phyloP scores from a whole-genome alignment of 2,329 filamentous ascomycete genomes.

The Metarhizium album region DNA sequence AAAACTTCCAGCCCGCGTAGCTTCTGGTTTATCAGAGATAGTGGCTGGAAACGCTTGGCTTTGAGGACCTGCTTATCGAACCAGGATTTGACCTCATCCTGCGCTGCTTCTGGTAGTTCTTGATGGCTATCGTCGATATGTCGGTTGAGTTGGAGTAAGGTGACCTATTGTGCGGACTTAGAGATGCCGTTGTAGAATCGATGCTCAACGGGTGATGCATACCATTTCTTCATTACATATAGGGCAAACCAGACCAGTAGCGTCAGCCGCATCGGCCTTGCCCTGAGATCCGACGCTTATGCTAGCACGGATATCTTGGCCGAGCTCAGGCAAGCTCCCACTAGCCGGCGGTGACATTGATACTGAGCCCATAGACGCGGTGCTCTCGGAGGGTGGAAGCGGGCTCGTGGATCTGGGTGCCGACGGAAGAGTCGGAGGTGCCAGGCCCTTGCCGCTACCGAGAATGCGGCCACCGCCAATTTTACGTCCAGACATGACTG shows the following conservation, averaged over 20 bases:
- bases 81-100: constrained; percentile 95
- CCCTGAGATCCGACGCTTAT: constrained; percentile 55
- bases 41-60: constrained; percentile 83
- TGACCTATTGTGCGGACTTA: constrained; percentile 47
- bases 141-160: constrained; percentile 80
- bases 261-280: constrained; percentile 34
- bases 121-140: constrained; percentile 81
- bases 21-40: constrained; percentile 87
- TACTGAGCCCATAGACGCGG: constrained; percentile 65
- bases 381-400: constrained; percentile 54
- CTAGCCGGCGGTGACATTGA: constrained; percentile 48
- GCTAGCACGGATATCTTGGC: constrained; percentile 71
- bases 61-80: constrained; percentile 91
- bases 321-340: constrained; percentile 55
- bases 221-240: constrained; percentile 99
- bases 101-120: constrained; percentile 76
- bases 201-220: constrained; percentile 14
- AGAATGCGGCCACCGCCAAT: constrained; percentile 87
- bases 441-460: constrained; percentile 75
- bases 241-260: constrained; percentile 74
- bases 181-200: not conserved
- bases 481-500: constrained; percentile 68
- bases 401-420: constrained; percentile 38
- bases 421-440: constrained; percentile 42
- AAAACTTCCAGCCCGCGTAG: constrained; percentile 87